A percentile compares a stretch with the other conserved stretches of the same genome.
Evolutionary conservation across 768 basidiomycete species (phyloP).

Genomic region (Obba rivulosa): DNA sequence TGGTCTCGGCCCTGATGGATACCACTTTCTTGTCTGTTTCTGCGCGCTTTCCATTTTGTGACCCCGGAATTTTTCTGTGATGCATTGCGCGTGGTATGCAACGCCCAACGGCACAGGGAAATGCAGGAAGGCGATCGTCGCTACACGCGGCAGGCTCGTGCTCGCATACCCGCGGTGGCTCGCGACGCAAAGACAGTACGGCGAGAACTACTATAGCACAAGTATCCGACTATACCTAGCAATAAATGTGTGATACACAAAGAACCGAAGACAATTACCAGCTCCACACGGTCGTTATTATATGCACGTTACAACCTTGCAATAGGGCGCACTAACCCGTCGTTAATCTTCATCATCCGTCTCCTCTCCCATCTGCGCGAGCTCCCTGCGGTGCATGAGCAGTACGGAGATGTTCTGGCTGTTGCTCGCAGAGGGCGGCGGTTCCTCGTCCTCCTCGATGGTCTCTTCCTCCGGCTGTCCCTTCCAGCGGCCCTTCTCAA

Average conservation of each 20-base stretch:
- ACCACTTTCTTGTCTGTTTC: too few relatives aligned
- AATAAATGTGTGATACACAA: constrained; percentile 13
- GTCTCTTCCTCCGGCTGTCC: constrained; percentile 39
- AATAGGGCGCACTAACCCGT: background rate
- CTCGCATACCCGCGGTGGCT: too few relatives aligned
- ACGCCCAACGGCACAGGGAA: too few relatives aligned
- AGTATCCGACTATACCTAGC: background rate
- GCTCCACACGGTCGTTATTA: constrained; percentile 15
- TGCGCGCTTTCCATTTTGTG: too few relatives aligned
- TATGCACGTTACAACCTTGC: background rate
- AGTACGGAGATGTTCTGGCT: constrained; percentile 8
- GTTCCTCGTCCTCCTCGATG: constrained; percentile 43
- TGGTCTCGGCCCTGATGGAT: too few relatives aligned
- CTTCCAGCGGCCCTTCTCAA: constrained; percentile 33
- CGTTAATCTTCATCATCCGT: constrained; percentile 1
- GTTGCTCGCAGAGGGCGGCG: constrained; percentile 23
- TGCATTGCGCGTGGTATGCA: too few relatives aligned
- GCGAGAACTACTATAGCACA: too few relatives aligned
- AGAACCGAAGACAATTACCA: constrained; percentile 10
- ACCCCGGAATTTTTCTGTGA: too few relatives aligned
- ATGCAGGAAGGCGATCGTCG: too few relatives aligned
- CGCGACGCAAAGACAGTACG: too few relatives aligned
- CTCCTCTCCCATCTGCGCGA: constrained; percentile 31
- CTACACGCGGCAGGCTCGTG: too few relatives aligned
- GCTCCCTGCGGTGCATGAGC: constrained; percentile 38